Conservation (phyloP, 192 early-diverging fungal genomes). For the Gorgonomyces haynaldii region DNA sequence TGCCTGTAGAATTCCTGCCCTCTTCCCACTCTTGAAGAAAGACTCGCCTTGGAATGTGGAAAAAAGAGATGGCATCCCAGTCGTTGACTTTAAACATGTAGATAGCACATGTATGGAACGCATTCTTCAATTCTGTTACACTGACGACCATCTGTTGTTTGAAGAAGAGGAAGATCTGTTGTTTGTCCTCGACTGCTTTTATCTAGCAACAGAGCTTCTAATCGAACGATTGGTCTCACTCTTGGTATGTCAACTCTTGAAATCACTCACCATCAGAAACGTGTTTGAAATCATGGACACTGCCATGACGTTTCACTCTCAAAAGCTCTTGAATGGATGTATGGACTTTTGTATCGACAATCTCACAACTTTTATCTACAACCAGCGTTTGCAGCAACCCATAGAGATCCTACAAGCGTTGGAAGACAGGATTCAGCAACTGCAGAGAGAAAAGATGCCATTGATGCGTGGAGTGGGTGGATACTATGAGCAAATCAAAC, state of each 20-base stretch:
- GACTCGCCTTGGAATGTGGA: too few relatives aligned
- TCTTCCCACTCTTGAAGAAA: too few relatives aligned
- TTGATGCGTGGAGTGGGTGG: conserved; percentile 17
- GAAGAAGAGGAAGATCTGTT: too few relatives aligned
- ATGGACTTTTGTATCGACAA: conserved; percentile 39
- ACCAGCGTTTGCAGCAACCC: conserved; percentile 8
- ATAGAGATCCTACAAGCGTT: conserved; percentile 16
- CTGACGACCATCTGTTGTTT: too few relatives aligned
- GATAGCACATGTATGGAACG: too few relatives aligned
- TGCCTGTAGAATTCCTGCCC: too few relatives aligned
- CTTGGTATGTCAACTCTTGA: conserved; percentile 13
- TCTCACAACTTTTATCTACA: conserved; percentile 18
- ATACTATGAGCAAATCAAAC: too few relatives aligned
- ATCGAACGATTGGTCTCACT: conserved; percentile 27
- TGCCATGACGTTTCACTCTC: conserved; percentile 37
- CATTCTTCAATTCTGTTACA: too few relatives aligned
- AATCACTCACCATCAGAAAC: conserved; percentile 29
- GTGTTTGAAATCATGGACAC: conserved; percentile 41
- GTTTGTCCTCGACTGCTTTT: too few relatives aligned
- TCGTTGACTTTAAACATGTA: too few relatives aligned
- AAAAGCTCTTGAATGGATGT: conserved; percentile 36
- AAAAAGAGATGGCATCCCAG: too few relatives aligned
- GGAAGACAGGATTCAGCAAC: conserved; percentile 6
- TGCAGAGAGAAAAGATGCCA: conserved; percentile 20
- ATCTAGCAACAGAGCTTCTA: too few relatives aligned